Evolutionary conservation across 2,329 filamentous ascomycete genomes (phyloP).

Genomic region (Pezizomycotina sp.): DNA sequence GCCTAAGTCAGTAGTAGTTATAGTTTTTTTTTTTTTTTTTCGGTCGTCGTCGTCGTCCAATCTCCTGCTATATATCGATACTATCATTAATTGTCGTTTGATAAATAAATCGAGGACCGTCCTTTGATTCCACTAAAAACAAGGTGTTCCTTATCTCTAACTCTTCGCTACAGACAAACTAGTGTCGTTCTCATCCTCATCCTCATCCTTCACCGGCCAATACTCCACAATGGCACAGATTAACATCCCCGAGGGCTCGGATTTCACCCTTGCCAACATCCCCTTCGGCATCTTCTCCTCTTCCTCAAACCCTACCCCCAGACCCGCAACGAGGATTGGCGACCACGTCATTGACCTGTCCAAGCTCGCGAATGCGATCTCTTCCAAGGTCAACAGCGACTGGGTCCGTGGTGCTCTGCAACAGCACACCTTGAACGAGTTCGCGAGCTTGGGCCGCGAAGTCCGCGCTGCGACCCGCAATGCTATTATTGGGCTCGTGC

Average conservation of each 20-base stretch:
- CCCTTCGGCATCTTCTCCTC: constrained; percentile 71
- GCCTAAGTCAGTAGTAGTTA: no score
- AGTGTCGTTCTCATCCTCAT: constrained; percentile 18
- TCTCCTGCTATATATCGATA: no score
- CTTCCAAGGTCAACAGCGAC: constrained; percentile 1
- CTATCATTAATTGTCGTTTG: no score
- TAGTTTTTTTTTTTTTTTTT: no score
- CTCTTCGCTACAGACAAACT: no score
- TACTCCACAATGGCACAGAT: constrained; percentile 26
- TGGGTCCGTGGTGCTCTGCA: constrained; percentile 31
- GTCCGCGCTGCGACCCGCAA: constrained; percentile 30
- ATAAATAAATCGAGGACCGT: no score
- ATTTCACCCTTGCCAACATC: constrained; percentile 64
- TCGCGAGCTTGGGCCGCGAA: constrained; percentile 53
- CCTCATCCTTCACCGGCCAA: constrained; percentile 5
- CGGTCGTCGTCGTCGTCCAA: no score
- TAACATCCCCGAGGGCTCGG: constrained; percentile 41
- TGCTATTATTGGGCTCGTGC: no score
- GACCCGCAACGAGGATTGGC: constrained; percentile 56
- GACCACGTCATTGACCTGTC: constrained; percentile 53
- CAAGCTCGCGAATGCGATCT: constrained; percentile 34
- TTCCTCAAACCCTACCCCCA: constrained; percentile 37
- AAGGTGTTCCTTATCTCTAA: no score
- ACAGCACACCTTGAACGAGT: constrained; percentile 51
- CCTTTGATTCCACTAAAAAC: no score